Evolutionary conservation across 768 basidiomycete genomes (phyloP).

Genomic region (Asterophora parasitica): DNA sequence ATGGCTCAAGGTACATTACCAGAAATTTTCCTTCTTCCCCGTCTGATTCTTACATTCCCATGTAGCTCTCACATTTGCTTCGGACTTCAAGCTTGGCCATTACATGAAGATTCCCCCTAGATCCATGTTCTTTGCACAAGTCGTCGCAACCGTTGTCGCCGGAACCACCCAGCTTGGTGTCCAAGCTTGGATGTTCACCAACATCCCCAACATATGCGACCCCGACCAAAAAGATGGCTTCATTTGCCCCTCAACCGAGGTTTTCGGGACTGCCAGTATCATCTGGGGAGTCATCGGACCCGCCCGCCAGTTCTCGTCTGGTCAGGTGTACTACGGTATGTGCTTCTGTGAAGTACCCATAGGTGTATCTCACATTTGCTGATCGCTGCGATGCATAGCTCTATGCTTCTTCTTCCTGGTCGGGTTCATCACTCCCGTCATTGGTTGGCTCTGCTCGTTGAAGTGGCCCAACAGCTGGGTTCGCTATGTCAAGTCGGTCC

Average conservation of each 20-base stretch:
- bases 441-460: slow-evolving; percentile 48
- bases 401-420: slow-evolving; percentile 66
- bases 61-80: slow-evolving; percentile 59
- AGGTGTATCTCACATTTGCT: neutral
- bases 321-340: slow-evolving; percentile 51
- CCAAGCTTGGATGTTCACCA: slow-evolving; percentile 72
- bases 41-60: neutral
- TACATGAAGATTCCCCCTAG: slow-evolving; percentile 65
- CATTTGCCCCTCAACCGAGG: slow-evolving; percentile 64
- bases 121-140: slow-evolving; percentile 67
- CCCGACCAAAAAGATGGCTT: slow-evolving; percentile 55
- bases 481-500: slow-evolving; percentile 57
- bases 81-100: slow-evolving; percentile 78
- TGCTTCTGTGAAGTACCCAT: slow-evolving; percentile 2
- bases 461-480: slow-evolving; percentile 60
- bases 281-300: slow-evolving; percentile 86
- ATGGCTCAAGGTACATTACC: slow-evolving; percentile 43
- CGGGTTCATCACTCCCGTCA: slow-evolving; percentile 57
- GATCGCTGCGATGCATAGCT: slow-evolving; percentile 35
- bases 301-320: slow-evolving; percentile 59
- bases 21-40: neutral
- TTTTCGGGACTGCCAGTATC: slow-evolving; percentile 77
- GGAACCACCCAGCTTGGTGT: slow-evolving; percentile 74
- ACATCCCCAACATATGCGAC: slow-evolving; percentile 58
- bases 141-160: slow-evolving; percentile 61